Conservation (phyloP, 768 basidiomycete genomes). For the Tylopilus sp. region DNA sequence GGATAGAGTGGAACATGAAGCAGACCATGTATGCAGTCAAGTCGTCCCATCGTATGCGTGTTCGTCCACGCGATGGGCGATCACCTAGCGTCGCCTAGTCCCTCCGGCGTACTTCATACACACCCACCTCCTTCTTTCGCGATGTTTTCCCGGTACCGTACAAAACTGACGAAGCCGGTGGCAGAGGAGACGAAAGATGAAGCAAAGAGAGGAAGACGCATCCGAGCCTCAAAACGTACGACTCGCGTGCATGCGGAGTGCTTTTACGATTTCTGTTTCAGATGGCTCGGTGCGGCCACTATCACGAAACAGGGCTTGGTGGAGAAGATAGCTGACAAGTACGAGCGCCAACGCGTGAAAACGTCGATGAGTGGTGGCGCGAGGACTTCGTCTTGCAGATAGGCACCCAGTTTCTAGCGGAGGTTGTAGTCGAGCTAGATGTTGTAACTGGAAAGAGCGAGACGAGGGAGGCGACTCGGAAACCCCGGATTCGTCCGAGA, state of each 20-base stretch:
- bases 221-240: slow-evolving; percentile 56
- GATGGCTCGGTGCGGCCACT: slow-evolving; percentile 12
- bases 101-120: slow-evolving; percentile 64
- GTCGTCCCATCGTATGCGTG: slow-evolving; percentile 55
- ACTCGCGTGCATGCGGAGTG: slow-evolving; percentile 48
- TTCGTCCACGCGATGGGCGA: slow-evolving; percentile 24
- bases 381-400: slow-evolving; percentile 9
- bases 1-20: neutral
- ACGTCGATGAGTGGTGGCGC: neutral
- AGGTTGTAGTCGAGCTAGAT: slow-evolving; percentile 63
- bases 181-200: no score
- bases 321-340: slow-evolving; percentile 55
- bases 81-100: slow-evolving; percentile 35
- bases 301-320: slow-evolving; percentile 28
- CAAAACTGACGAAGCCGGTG: no score
- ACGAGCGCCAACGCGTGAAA: slow-evolving; percentile 41
- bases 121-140: slow-evolving; percentile 39
- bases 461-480: slow-evolving; percentile 47
- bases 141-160: slow-evolving; percentile 29
- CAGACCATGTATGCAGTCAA: slow-evolving; percentile 63
- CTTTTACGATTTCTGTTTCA: slow-evolving; percentile 54
- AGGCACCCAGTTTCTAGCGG: slow-evolving; percentile 42
- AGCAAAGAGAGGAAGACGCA: slow-evolving; percentile 48
- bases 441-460: slow-evolving; percentile 69
- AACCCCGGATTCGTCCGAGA: no score